Evolutionary conservation across 371 early-diverging fungal genomes (phyloP).

Genomic region (Encephalitozoon cuniculi): DNA sequence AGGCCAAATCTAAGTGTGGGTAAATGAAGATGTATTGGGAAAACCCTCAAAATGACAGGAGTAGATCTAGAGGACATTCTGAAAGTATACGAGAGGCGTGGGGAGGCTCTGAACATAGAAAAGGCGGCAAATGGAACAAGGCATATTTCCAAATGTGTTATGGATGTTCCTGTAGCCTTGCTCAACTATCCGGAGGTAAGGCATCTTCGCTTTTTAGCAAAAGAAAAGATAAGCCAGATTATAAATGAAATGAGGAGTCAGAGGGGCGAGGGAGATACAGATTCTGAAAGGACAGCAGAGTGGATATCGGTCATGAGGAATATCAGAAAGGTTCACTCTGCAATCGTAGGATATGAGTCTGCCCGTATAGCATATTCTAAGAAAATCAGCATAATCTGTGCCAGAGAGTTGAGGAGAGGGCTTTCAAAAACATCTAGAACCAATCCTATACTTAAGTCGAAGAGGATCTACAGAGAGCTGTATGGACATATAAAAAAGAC

Average conservation of each 20-base stretch:
- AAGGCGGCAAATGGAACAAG: not conserved
- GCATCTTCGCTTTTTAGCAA: not conserved
- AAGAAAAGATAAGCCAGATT: not conserved
- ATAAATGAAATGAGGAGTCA: not conserved
- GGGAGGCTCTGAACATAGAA: not conserved
- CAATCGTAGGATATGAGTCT: not conserved
- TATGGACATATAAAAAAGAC: conserved; percentile 37
- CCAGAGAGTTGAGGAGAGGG: conserved; percentile 56
- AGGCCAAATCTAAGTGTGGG: not conserved
- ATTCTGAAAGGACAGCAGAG: not conserved
- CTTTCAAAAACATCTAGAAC: conserved; percentile 55
- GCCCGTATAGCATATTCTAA: conserved; percentile 1
- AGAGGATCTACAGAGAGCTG: conserved; percentile 56
- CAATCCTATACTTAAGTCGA: conserved; percentile 57
- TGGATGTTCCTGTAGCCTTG: not conserved
- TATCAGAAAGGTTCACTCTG: not conserved
- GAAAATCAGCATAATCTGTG: conserved; percentile 56
- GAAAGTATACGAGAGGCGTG: not conserved
- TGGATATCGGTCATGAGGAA: not conserved
- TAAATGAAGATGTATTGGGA: not conserved
- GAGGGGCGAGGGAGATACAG: not conserved
- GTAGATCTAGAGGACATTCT: not conserved
- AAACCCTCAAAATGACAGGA: not conserved
- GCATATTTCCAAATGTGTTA: not conserved
- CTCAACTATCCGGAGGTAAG: not conserved